Evolutionary conservation across 345 rosid species (phyloP).

Genomic region (Laguncularia racemosa): DNA sequence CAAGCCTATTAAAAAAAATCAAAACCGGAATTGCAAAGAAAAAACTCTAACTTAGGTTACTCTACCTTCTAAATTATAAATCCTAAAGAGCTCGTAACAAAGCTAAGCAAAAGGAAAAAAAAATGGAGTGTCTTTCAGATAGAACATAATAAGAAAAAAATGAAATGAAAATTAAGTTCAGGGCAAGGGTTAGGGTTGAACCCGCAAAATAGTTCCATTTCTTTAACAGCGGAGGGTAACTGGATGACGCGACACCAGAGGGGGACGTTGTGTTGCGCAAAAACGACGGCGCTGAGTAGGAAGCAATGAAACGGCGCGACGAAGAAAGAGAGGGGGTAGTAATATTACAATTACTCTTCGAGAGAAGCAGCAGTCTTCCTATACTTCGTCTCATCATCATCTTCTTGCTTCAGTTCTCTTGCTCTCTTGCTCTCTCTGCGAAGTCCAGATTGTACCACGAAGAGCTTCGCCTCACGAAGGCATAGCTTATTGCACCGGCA

Average conservation of each 20-base stretch:
- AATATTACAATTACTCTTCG: conserved; percentile 6
- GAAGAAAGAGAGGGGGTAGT: conserved; percentile 7
- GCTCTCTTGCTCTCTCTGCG: too few species aligned
- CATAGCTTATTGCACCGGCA: too few species aligned
- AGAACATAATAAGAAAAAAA: not conserved
- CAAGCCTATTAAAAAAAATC: too few species aligned
- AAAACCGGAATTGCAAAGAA: too few species aligned
- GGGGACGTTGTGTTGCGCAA: conserved; percentile 1
- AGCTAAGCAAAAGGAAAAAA: too few species aligned
- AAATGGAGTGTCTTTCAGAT: too few species aligned
- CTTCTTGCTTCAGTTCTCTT: not conserved
- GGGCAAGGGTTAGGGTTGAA: not conserved
- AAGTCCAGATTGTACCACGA: too few species aligned
- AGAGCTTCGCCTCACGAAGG: too few species aligned
- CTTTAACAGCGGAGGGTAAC: conserved; percentile 13
- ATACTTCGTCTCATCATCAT: conserved; percentile 6
- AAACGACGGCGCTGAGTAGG: conserved; percentile 11
- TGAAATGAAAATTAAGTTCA: not conserved
- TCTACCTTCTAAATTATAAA: too few species aligned
- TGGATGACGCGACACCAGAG: conserved; percentile 4
- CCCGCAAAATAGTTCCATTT: conserved; percentile 12
- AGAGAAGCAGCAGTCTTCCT: conserved; percentile 11
- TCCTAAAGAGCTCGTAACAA: too few species aligned
- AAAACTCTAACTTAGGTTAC: too few species aligned
- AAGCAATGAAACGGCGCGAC: conserved; percentile 22